phyloP scores from a whole-genome alignment of 495 filamentous ascomycete genomes.

The Acidomyces sp. region DNA sequence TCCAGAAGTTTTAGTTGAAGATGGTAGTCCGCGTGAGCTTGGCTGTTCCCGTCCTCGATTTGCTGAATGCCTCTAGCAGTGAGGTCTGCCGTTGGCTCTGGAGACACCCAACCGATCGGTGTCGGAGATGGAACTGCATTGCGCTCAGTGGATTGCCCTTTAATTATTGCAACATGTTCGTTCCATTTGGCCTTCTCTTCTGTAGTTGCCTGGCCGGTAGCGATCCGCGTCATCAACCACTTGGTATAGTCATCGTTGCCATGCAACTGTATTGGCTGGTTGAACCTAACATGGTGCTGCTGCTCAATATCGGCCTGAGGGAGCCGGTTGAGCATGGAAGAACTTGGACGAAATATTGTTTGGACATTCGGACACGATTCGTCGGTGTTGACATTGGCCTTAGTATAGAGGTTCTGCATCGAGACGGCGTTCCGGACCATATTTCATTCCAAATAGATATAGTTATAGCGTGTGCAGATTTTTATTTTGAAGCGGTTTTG shows the following conservation, averaged over 20 bases:
- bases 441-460: background rate
- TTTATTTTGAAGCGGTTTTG: background rate
- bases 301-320: background rate
- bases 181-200: slow-evolving; percentile 3
- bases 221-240: slow-evolving; percentile 8
- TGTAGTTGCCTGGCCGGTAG: slow-evolving; percentile 2
- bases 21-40: too few species aligned
- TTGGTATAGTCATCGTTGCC: slow-evolving; percentile 10
- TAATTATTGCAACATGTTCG: slow-evolving; percentile 2
- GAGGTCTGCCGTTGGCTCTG: too few species aligned
- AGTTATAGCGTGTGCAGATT: background rate
- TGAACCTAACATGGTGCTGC: background rate
- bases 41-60: too few species aligned
- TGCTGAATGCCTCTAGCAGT: too few species aligned
- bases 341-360: background rate
- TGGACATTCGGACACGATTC: slow-evolving; percentile 3
- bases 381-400: slow-evolving; percentile 4
- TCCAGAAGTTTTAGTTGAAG: slow-evolving; percentile 1
- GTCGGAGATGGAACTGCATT: too few species aligned
- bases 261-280: slow-evolving; percentile 2
- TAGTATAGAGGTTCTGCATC: slow-evolving; percentile 10
- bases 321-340: background rate
- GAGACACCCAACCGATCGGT: too few species aligned
- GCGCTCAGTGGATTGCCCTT: too few species aligned
- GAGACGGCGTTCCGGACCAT: slow-evolving; percentile 16